Evolutionary conservation across 1,139 yeast species (phyloP).

Genomic region (Hanseniaspora gamundiae): DNA sequence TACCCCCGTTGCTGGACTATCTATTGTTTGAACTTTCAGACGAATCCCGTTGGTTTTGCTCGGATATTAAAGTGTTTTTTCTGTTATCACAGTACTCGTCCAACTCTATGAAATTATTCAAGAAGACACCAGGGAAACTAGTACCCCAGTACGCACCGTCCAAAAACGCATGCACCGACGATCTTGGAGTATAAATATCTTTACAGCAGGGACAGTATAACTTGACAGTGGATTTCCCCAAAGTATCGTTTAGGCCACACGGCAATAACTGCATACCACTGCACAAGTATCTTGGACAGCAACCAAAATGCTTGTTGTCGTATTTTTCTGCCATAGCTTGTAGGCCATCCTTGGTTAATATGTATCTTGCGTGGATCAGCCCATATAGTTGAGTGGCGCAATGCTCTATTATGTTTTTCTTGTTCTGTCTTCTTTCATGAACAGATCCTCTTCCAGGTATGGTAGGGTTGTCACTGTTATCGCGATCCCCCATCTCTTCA

Average conservation of each 20-base stretch:
- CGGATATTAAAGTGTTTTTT: conserved; percentile 25
- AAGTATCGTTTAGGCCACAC: conserved; percentile 80
- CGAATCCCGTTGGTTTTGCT: conserved; percentile 14
- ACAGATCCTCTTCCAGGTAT: too few species aligned
- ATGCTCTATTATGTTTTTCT: conserved; percentile 49
- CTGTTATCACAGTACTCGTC: conserved; percentile 43
- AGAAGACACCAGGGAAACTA: conserved; percentile 83
- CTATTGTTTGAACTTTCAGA: not conserved
- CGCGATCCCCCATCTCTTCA: not conserved
- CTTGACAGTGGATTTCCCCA: conserved; percentile 85
- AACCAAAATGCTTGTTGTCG: conserved; percentile 80
- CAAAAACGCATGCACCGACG: conserved; percentile 70
- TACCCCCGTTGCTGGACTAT: too few species aligned
- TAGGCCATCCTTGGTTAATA: conserved; percentile 79
- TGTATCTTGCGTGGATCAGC: conserved; percentile 83
- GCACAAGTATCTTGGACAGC: conserved; percentile 83
- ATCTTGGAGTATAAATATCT: conserved; percentile 79
- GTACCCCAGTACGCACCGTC: conserved; percentile 98
- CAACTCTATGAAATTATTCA: conserved; percentile 81
- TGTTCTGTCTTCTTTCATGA: conserved; percentile 10
- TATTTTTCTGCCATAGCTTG: conserved; percentile 94
- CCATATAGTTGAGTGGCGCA: conserved; percentile 90
- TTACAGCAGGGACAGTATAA: conserved; percentile 90
- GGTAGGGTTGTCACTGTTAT: not conserved
- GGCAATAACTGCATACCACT: conserved; percentile 90